These are phyloP conservation scores for Quercus wislizeni DNA, from an alignment of 306 rosid genomes.

Conservation along the genomic window DNA sequence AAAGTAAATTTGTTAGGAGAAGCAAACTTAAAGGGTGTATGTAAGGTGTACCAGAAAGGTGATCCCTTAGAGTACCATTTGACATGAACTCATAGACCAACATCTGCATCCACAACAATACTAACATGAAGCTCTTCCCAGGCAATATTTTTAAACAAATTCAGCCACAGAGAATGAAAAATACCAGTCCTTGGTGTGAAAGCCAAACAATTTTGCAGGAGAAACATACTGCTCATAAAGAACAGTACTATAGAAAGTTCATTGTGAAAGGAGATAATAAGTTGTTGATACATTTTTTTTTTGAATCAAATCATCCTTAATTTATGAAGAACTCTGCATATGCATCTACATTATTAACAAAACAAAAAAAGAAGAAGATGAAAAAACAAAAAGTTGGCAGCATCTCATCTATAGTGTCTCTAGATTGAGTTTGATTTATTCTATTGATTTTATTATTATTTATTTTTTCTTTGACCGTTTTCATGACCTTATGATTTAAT, in stretches of 20 bases:
- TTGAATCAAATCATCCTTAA: conserved; percentile 1
- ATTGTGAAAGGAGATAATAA: not conserved
- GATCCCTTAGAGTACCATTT: conserved; percentile 83
- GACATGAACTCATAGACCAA: conserved; percentile 89
- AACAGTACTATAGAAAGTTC: not conserved
- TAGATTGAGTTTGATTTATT: conserved; percentile 2
- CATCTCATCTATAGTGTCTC: not conserved
- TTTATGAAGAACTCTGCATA: not conserved
- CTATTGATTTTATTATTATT: not conserved
- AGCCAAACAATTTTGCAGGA: not conserved
- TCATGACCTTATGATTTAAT: not conserved
- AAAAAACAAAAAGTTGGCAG: not conserved
- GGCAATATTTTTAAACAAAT: not conserved
- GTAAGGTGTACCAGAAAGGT: conserved; percentile 67
- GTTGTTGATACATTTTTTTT: not conserved
- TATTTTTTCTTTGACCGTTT: not conserved
- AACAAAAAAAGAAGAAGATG: not conserved
- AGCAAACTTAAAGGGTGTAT: conserved; percentile 14
- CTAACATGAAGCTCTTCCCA: not conserved
- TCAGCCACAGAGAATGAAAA: conserved; percentile 12
- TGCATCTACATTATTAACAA: not conserved
- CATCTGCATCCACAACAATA: conserved; percentile 62
- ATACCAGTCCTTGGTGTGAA: not conserved
- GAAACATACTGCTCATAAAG: not conserved
- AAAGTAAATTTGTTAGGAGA: not conserved